Conservation (phyloP, 139 green algal genomes). For the Chlamydomonas sp. region DNA sequence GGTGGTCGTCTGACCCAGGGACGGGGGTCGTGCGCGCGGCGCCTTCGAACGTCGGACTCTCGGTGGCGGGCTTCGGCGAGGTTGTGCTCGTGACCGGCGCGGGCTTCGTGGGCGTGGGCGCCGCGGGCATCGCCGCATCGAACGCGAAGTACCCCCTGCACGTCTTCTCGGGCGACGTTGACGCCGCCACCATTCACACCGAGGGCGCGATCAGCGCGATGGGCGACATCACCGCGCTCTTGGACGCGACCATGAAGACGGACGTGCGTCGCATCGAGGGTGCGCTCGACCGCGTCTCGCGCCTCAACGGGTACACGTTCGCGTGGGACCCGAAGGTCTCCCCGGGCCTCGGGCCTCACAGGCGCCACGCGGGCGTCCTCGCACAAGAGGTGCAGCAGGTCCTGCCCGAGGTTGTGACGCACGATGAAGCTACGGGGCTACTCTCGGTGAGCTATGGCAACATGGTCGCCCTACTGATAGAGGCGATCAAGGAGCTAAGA, state of each 20-base stretch:
- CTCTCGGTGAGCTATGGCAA: slow-evolving; percentile 3
- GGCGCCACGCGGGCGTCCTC: neutral
- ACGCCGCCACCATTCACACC: too few species aligned
- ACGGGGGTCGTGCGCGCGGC: too few species aligned
- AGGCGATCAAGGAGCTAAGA: slow-evolving; percentile 5
- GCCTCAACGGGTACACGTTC: slow-evolving; percentile 11
- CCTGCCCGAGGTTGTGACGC: neutral
- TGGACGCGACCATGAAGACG: neutral
- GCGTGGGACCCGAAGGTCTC: too few species aligned
- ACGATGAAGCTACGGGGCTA: neutral
- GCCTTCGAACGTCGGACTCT: too few species aligned
- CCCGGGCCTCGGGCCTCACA: neutral
- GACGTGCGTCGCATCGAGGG: neutral
- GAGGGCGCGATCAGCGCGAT: neutral
- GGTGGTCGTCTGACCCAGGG: too few species aligned
- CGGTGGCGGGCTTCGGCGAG: too few species aligned
- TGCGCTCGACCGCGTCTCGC: neutral
- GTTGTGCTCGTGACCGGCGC: too few species aligned
- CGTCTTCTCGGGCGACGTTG: too few species aligned
- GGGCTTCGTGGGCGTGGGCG: too few species aligned
- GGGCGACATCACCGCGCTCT: slow-evolving; percentile 2
- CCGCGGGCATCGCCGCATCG: too few species aligned
- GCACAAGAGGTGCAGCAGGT: slow-evolving; percentile 5
- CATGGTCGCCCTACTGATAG: slow-evolving; percentile 7
- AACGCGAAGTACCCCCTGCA: too few species aligned